Evolutionary conservation across 2,329 filamentous ascomycete species (phyloP).

Genomic region (Hypoxylon sp.): DNA sequence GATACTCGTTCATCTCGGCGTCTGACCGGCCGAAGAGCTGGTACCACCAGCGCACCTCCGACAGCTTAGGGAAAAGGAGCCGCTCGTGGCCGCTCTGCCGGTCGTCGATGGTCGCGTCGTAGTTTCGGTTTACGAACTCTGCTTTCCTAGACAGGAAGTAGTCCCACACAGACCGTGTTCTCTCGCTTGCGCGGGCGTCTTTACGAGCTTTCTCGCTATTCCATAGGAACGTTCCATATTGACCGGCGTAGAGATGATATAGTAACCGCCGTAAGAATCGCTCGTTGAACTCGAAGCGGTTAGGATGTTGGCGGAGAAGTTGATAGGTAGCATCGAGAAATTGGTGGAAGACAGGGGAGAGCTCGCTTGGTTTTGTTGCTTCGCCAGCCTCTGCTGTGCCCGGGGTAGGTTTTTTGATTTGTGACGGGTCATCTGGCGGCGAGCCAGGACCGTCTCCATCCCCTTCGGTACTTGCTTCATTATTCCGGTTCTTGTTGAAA

Average conservation of each 20-base stretch:
- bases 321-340: slow-evolving; percentile 97
- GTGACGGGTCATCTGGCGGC: slow-evolving; percentile 48
- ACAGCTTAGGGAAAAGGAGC: slow-evolving; percentile 81
- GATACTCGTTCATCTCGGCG: slow-evolving; percentile 87
- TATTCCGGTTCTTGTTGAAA: slow-evolving; percentile 83
- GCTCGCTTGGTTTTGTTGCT: slow-evolving; percentile 86
- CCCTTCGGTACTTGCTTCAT: slow-evolving; percentile 69
- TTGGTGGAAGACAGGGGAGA: slow-evolving; percentile 96
- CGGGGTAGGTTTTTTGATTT: slow-evolving; percentile 51
- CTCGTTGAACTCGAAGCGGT: slow-evolving; percentile 95
- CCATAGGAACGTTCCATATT: slow-evolving; percentile 96
- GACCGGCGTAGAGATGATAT: slow-evolving; percentile 94
- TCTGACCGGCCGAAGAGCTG: slow-evolving; percentile 88
- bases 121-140: slow-evolving; percentile 86
- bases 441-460: slow-evolving; percentile 51
- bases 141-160: slow-evolving; percentile 86
- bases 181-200: slow-evolving; percentile 74
- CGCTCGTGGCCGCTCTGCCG: slow-evolving; percentile 82
- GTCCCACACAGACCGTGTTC: slow-evolving; percentile 91
- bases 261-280: slow-evolving; percentile 88
- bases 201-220: slow-evolving; percentile 92
- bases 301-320: slow-evolving; percentile 84
- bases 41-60: slow-evolving; percentile 93
- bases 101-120: slow-evolving; percentile 80
- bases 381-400: slow-evolving; percentile 65